Evolutionary conservation across 768 basidiomycete genomes (phyloP).

Genomic region (Crucibulum laeve): DNA sequence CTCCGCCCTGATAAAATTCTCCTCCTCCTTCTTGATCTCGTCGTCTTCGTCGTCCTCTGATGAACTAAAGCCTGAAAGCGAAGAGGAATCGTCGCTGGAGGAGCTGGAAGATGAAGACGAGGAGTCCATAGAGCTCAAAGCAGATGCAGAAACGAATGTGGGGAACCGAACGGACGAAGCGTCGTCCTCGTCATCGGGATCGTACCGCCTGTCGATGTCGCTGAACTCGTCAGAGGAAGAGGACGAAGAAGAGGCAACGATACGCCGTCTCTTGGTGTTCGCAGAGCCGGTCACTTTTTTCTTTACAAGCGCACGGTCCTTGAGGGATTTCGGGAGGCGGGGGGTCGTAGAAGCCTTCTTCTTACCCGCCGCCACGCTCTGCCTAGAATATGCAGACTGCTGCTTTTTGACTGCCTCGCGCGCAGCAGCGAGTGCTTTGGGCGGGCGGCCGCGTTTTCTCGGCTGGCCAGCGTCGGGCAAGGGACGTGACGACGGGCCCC

Average conservation of each 20-base stretch:
- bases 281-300: too few species aligned
- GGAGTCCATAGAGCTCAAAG: constrained; percentile 34
- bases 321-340: too few species aligned
- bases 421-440: constrained; percentile 38
- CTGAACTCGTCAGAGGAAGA: constrained; percentile 21
- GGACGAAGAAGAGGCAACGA: constrained; percentile 1
- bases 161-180: constrained; percentile 43
- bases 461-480: constrained; percentile 15
- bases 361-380: neutral
- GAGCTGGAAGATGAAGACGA: constrained; percentile 40
- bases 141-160: constrained; percentile 67
- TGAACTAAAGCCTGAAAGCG: constrained; percentile 43
- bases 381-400: neutral
- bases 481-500: constrained; percentile 2
- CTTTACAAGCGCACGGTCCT: too few species aligned
- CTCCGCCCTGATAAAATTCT: constrained; percentile 51
- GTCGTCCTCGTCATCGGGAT: constrained; percentile 25
- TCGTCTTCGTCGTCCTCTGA: too few species aligned
- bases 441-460: constrained; percentile 55
- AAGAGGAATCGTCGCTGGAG: constrained; percentile 44
- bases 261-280: too few species aligned
- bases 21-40: constrained; percentile 58
- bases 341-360: neutral
- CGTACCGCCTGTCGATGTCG: constrained; percentile 27
- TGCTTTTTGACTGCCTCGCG: constrained; percentile 20